phyloP scores from a whole-genome alignment of 805 yeast species.

The Lipomyces starkeyi region DNA sequence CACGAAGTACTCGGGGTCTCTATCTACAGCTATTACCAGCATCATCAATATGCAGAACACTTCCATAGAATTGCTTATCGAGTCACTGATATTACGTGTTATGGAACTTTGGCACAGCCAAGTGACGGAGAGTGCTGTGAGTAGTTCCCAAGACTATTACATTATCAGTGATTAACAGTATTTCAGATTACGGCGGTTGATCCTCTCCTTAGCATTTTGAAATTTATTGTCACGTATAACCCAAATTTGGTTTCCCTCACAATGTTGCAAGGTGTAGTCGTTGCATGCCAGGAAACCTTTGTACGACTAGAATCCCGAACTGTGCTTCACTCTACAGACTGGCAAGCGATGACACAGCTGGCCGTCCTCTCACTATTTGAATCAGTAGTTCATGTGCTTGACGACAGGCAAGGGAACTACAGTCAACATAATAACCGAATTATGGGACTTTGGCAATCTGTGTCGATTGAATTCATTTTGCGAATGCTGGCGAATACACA shows the following conservation, averaged over 20 bases:
- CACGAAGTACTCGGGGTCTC: background rate
- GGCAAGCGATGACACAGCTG: constrained; percentile 1
- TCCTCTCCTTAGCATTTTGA: constrained; percentile 10
- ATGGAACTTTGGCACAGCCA: background rate
- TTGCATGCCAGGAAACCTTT: constrained; percentile 19
- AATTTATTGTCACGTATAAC: constrained; percentile 3
- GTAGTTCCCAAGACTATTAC: background rate
- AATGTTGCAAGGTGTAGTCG: constrained; percentile 15
- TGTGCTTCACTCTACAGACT: constrained; percentile 1
- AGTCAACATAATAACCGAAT: background rate
- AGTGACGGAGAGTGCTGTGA: background rate
- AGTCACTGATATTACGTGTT: background rate
- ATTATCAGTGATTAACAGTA: background rate
- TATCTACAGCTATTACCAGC: background rate
- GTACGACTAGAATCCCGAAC: constrained; percentile 11
- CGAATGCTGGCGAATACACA: constrained; percentile 16
- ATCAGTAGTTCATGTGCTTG: background rate
- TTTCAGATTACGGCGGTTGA: background rate
- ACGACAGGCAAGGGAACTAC: background rate
- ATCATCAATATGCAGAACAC: background rate
- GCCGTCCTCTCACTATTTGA: constrained; percentile 6
- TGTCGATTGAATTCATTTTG: constrained; percentile 17
- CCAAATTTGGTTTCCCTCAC: background rate
- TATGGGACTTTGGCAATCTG: constrained; percentile 23
- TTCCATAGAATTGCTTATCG: background rate